Evolutionary conservation across 495 filamentous ascomycete species (phyloP).

Genomic region (Aspergillus taichungensis): DNA sequence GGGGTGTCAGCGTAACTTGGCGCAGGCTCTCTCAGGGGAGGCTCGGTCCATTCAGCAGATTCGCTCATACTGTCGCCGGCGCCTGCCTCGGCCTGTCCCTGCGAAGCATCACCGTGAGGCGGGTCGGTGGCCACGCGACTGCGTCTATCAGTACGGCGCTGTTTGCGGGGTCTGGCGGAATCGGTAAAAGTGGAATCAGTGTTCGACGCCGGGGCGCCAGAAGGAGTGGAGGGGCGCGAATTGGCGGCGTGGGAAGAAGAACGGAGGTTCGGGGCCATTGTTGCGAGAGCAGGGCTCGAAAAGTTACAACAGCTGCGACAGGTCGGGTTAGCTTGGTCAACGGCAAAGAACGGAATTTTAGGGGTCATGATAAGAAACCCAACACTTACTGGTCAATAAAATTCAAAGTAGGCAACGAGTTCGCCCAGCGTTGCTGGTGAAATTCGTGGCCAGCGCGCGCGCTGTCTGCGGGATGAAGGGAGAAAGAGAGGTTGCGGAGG

Average conservation of each 20-base stretch:
- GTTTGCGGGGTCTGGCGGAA: slow-evolving; percentile 19
- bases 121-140: slow-evolving; percentile 16
- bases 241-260: slow-evolving; percentile 22
- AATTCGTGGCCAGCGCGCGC: slow-evolving; percentile 29
- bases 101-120: slow-evolving; percentile 6
- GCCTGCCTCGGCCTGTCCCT: slow-evolving; percentile 1
- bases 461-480: slow-evolving; percentile 22
- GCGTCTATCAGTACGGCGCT: slow-evolving; percentile 18
- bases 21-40: slow-evolving; percentile 49
- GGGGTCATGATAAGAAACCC: not conserved
- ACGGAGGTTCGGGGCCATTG: slow-evolving; percentile 27
- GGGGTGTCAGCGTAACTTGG: slow-evolving; percentile 62
- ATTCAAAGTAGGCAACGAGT: slow-evolving; percentile 17
- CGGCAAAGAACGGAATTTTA: not conserved
- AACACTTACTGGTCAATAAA: slow-evolving; percentile 14
- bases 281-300: slow-evolving; percentile 12
- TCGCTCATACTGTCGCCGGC: slow-evolving; percentile 1
- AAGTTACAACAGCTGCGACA: slow-evolving; percentile 11
- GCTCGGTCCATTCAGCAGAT: slow-evolving; percentile 61
- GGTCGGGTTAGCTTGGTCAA: slow-evolving; percentile 8
- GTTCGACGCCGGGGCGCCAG: slow-evolving; percentile 7
- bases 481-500: slow-evolving; percentile 21
- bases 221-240: slow-evolving; percentile 22
- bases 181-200: slow-evolving; percentile 14
- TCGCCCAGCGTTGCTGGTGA: slow-evolving; percentile 24